These are phyloP conservation scores for Jacaranda copaia DNA, from an alignment of 257 asterid genomes.

Conservation along the genomic window DNA sequence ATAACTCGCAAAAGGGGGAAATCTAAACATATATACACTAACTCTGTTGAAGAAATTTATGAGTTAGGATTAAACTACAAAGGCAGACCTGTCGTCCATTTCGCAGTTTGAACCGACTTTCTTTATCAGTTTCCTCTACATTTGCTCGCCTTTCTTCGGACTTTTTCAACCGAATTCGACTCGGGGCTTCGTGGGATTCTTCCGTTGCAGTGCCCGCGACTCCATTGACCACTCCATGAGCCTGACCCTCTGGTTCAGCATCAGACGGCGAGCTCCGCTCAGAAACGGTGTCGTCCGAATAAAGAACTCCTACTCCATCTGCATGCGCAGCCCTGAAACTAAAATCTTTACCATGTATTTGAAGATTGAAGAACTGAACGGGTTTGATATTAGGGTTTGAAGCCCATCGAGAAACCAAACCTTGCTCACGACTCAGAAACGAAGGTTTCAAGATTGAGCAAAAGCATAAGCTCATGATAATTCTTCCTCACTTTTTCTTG, in stretches of 20 bases:
- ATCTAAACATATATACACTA: not conserved
- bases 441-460: constrained; percentile 68
- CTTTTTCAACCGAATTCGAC: constrained; percentile 36
- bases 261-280: constrained; percentile 47
- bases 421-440: constrained; percentile 38
- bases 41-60: not conserved
- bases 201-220: constrained; percentile 43
- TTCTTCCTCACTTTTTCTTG: not conserved
- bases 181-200: constrained; percentile 39
- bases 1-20: not conserved
- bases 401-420: constrained; percentile 47
- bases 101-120: constrained; percentile 65
- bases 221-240: constrained; percentile 36
- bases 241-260: constrained; percentile 40
- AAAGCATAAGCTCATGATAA: constrained; percentile 61
- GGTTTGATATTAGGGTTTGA: constrained; percentile 48
- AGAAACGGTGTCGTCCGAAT: constrained; percentile 69
- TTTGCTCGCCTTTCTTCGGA: constrained; percentile 37
- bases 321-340: constrained; percentile 48
- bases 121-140: constrained; percentile 42
- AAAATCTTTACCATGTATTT: constrained; percentile 12
- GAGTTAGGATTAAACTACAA: not conserved
- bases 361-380: constrained; percentile 39
- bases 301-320: constrained; percentile 63
- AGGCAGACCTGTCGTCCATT: constrained; percentile 81